Conservation (phyloP, 2,329 filamentous ascomycete species). For the Geosmithia morbida region DNA sequence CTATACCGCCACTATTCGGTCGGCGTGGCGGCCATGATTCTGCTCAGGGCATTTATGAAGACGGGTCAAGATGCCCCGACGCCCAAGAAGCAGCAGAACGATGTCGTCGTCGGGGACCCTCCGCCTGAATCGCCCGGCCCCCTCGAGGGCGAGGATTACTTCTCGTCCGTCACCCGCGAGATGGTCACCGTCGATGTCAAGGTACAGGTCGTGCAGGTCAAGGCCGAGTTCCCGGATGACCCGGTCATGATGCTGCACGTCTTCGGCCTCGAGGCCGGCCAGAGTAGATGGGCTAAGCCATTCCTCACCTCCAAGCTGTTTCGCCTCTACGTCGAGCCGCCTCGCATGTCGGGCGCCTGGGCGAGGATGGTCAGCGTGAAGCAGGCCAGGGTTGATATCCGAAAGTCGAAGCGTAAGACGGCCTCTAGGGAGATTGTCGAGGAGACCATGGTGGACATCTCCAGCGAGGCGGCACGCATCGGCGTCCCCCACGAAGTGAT, state of each 20-base stretch:
- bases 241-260: conserved; percentile 87
- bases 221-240: conserved; percentile 76
- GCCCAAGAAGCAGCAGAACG: conserved; percentile 16
- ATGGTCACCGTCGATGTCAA: conserved; percentile 73
- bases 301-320: conserved; percentile 65
- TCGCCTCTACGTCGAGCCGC: conserved; percentile 77
- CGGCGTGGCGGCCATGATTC: conserved; percentile 63
- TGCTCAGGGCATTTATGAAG: conserved; percentile 54
- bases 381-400: conserved; percentile 62
- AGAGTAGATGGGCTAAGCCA: conserved; percentile 76
- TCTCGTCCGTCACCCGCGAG: conserved; percentile 33
- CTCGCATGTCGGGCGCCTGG: conserved; percentile 73
- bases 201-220: conserved; percentile 69
- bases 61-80: conserved; percentile 26
- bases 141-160: conserved; percentile 13
- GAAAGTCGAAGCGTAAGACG: conserved; percentile 59
- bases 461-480: conserved; percentile 71
- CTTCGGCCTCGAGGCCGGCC: conserved; percentile 67
- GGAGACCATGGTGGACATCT: conserved; percentile 73
- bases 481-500: conserved; percentile 86
- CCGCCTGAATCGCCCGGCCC: conserved; percentile 17
- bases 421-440: conserved; percentile 43
- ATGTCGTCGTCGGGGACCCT: conserved; percentile 2
- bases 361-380: conserved; percentile 77
- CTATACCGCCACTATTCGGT: conserved; percentile 86